Evolutionary conservation across 1,284 basidiomycete species (phyloP), one percentile per base, ranked within the genome.

Genomic region (Boletus hoseneyae): DNA sequence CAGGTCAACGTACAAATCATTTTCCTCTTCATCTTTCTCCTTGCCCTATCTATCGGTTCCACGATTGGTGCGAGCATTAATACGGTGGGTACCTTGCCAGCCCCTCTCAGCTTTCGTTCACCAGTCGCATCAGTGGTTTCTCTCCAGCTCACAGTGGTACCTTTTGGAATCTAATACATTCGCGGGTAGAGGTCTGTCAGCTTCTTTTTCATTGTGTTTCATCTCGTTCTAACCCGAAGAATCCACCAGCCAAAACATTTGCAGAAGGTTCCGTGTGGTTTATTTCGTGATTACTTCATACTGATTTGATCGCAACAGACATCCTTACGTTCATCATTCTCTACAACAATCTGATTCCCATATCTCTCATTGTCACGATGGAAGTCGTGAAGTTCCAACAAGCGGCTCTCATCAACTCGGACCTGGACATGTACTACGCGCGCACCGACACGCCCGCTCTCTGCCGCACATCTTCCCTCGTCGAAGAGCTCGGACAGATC

Each of bases 311-410:
- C 46, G 33, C 35, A 19, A 35, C 57, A 87, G 96, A 98, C 68
- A 93, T 99, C 53, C 77, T 99, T 41, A 99, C 97, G 1, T 99
- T 98, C 73, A 93, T 99, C 71, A 97, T 99, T 67, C 80, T 97
- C 35, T 97, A 98, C 78, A 99, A 98, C 78, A 99, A 99, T 73
- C 77, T 99, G 60, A 98, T 99, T 57, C 97, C 97, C 7, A 99
- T 99, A 66, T 99, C 96, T 53, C 85, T 99, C 58, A 97, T 99
- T 65, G 96, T 99, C 63, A 98, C 97, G 1, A 98, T 99, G 88
- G 97, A 99, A 73, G 90, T 99, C 25, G 97, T 99, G 75, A 98
- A 98, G 69, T 98, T 89, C 64, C 93, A 97, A 69, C 97, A 98
- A 71, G 95, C 97, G 0, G 87, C 90, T 44, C 81, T 98, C 48